phyloP scores from a whole-genome alignment of 2,329 filamentous ascomycete species.

The Colletotrichum lini region DNA sequence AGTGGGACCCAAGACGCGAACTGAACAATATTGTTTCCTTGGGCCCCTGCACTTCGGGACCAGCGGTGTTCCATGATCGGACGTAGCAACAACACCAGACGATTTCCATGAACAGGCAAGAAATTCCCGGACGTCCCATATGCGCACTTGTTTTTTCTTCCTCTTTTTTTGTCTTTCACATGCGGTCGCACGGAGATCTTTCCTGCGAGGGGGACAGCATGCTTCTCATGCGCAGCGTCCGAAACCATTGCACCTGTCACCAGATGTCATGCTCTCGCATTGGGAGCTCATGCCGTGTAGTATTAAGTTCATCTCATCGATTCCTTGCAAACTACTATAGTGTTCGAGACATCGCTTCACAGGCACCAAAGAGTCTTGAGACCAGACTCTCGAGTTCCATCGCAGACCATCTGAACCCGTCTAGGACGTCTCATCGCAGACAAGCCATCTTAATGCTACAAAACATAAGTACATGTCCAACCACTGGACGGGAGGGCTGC shows the following conservation, averaged over 20 bases:
- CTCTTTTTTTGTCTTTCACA: not conserved
- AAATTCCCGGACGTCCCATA: not conserved
- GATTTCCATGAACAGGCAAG: not conserved
- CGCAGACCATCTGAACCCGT: not conserved
- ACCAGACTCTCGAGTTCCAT: not conserved
- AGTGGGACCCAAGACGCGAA: not conserved
- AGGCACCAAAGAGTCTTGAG: not conserved
- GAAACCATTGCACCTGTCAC: not conserved
- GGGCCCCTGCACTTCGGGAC: not conserved
- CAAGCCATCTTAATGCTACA: conserved; percentile 17
- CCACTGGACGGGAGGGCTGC: conserved; percentile 3
- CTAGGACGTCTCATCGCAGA: not conserved
- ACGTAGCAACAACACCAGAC: not conserved
- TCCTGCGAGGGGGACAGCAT: not conserved
- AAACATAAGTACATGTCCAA: conserved; percentile 5
- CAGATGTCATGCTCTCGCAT: conserved; percentile 8
- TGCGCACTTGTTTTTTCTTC: not conserved
- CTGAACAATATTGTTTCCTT: not conserved
- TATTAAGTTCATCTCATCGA: conserved; percentile 11
- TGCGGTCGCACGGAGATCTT: not conserved
- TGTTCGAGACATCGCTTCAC: not conserved
- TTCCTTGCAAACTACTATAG: not conserved
- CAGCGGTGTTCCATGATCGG: not conserved
- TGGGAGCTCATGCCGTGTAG: not conserved
- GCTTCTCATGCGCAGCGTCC: conserved; percentile 26